Evolutionary conservation across 768 basidiomycete species (phyloP).

Genomic region (Suillus lakei): DNA sequence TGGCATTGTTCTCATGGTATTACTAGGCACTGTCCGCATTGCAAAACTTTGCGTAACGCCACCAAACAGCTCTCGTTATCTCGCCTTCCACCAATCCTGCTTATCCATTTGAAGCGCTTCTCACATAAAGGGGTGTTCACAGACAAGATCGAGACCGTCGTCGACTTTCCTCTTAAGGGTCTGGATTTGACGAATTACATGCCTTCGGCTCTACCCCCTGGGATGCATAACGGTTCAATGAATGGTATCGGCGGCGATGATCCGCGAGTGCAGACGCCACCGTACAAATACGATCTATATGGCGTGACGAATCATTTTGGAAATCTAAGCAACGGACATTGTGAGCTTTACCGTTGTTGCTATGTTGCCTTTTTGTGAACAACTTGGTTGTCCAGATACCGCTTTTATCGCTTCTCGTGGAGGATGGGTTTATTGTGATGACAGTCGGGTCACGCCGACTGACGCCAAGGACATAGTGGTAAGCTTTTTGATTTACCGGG

Average conservation of each 20-base stretch:
- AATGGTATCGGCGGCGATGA: slow-evolving; percentile 56
- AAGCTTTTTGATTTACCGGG: slow-evolving; percentile 32
- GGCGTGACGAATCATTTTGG: slow-evolving; percentile 97
- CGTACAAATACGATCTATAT: slow-evolving; percentile 93
- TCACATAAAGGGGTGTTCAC: slow-evolving; percentile 90
- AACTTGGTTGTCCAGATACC: slow-evolving; percentile 63
- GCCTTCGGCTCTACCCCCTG: slow-evolving; percentile 77
- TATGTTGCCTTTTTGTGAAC: background rate
- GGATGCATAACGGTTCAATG: slow-evolving; percentile 55
- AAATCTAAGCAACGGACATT: slow-evolving; percentile 93
- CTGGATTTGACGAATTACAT: slow-evolving; percentile 81
- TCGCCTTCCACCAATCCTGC: slow-evolving; percentile 88
- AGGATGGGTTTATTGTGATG: slow-evolving; percentile 94
- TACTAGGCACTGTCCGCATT: slow-evolving; percentile 90
- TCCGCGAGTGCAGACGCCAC: slow-evolving; percentile 82
- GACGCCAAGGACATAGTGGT: slow-evolving; percentile 86
- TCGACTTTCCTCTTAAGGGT: slow-evolving; percentile 80
- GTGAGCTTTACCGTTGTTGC: slow-evolving; percentile 50
- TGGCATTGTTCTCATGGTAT: background rate
- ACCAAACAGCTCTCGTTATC: slow-evolving; percentile 88
- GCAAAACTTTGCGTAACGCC: slow-evolving; percentile 87
- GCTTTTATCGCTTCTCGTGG: slow-evolving; percentile 87
- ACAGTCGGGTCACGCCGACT: slow-evolving; percentile 79
- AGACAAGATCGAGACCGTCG: slow-evolving; percentile 94
- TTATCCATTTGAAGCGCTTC: slow-evolving; percentile 94